Percentiles rank a stretch among this genome's conserved stretches.
These are phyloP conservation scores for Avena atlantica DNA, from an alignment of 176 grass and related monocot genomes.

Conservation along the genomic window DNA sequence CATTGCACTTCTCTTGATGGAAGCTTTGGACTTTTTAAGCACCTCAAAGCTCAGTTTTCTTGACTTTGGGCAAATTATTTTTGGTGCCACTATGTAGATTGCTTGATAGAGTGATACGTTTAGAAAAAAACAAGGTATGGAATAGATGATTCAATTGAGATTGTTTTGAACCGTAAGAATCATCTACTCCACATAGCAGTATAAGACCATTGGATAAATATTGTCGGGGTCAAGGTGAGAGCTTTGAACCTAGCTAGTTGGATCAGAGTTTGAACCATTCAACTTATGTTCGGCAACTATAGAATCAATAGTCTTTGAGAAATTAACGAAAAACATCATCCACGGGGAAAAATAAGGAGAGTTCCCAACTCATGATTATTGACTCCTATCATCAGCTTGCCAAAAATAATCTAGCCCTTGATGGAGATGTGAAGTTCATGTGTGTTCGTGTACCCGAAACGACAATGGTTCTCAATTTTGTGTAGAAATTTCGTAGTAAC, in stretches of 20 bases:
- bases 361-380: no score
- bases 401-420: background rate
- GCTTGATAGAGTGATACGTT: background rate
- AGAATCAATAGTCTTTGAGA: no score
- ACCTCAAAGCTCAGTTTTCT: no score
- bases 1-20: no score
- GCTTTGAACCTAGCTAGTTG: no score
- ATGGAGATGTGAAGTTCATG: background rate
- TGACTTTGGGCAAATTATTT: no score
- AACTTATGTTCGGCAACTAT: no score
- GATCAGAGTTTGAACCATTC: no score
- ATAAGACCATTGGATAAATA: background rate
- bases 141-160: background rate
- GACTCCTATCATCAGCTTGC: no score
- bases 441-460: background rate
- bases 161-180: background rate
- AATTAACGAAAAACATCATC: no score
- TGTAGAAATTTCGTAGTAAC: background rate
- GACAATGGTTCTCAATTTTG: background rate
- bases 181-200: background rate
- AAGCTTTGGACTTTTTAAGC: no score
- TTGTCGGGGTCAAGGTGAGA: background rate
- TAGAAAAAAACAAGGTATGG: background rate
- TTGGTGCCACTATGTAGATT: background rate
- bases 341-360: no score